Conservation (phyloP, 1,139 yeast genomes). For the Pichia sp. region DNA sequence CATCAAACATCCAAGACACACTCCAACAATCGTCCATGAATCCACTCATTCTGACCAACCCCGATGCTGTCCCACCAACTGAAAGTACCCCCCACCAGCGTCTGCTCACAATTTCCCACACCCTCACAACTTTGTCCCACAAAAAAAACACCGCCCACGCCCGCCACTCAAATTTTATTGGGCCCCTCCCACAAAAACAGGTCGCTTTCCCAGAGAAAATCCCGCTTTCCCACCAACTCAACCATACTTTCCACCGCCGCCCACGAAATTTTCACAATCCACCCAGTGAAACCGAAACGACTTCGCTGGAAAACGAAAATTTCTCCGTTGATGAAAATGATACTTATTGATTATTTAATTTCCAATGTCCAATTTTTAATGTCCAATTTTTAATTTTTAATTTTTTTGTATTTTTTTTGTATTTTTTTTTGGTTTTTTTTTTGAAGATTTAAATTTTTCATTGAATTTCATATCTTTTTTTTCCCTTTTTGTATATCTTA, state of each 20-base stretch:
- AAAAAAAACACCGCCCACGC: background rate
- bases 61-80: background rate
- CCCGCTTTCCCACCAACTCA: background rate
- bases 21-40: slow-evolving; percentile 24
- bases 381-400: too few species aligned
- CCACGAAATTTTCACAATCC: background rate
- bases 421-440: background rate
- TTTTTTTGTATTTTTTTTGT: background rate
- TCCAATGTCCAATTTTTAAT: too few species aligned
- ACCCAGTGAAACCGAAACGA: slow-evolving; percentile 3
- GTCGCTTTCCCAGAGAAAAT: background rate
- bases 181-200: background rate
- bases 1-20: slow-evolving; percentile 20
- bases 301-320: slow-evolving; percentile 5
- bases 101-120: background rate
- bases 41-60: slow-evolving; percentile 12
- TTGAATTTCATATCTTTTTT: background rate
- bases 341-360: background rate
- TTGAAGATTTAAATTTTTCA: background rate
- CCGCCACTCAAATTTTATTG: background rate
- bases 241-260: background rate
- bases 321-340: slow-evolving; percentile 12
- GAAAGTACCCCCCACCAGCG: background rate
- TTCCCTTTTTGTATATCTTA: background rate
- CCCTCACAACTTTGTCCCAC: background rate